Evolutionary conservation across 2,329 filamentous ascomycete genomes (phyloP).

Genomic region (Aureobasidium namibiae): DNA sequence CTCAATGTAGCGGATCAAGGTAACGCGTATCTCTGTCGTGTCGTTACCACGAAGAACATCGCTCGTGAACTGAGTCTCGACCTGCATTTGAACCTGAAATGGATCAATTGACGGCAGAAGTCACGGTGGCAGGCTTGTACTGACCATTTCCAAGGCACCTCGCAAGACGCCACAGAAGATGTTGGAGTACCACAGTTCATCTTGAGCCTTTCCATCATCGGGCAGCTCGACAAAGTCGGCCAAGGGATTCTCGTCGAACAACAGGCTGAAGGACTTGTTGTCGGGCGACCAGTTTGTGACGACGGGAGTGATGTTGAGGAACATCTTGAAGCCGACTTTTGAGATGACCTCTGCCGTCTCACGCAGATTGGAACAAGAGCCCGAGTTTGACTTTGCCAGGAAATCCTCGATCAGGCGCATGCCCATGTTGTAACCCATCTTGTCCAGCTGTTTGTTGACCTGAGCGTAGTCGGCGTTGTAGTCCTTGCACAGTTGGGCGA

Average conservation of each 20-base stretch:
- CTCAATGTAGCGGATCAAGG: conserved; percentile 87
- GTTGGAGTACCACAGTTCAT: conserved; percentile 97
- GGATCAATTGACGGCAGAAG: not conserved
- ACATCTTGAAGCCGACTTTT: conserved; percentile 98
- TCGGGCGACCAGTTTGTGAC: conserved; percentile 95
- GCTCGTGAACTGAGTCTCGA: conserved; percentile 92
- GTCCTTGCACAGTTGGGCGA: conserved; percentile 92
- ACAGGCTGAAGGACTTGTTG: conserved; percentile 89
- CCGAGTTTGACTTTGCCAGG: conserved; percentile 85
- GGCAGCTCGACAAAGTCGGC: conserved; percentile 97
- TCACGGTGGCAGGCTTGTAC: not conserved
- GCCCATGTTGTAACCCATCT: conserved; percentile 99
- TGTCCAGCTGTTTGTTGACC: conserved; percentile 95
- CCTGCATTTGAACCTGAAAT: conserved; percentile 82
- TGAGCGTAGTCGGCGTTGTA: conserved; percentile 89
- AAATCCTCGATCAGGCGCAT: conserved; percentile 95
- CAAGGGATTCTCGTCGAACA: conserved; percentile 94
- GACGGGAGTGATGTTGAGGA: conserved; percentile 89
- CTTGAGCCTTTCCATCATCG: conserved; percentile 89
- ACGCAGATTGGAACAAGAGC: conserved; percentile 82
- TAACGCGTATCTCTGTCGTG: conserved; percentile 93
- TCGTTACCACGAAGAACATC: conserved; percentile 90
- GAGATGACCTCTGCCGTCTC: conserved; percentile 97
- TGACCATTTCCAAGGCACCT: conserved; percentile 90
- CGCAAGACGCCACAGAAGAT: conserved; percentile 89